Base-by-base conservation (phyloP, 495 filamentous ascomycete species). In the Amphirosellinia nigrospora region DNA sequence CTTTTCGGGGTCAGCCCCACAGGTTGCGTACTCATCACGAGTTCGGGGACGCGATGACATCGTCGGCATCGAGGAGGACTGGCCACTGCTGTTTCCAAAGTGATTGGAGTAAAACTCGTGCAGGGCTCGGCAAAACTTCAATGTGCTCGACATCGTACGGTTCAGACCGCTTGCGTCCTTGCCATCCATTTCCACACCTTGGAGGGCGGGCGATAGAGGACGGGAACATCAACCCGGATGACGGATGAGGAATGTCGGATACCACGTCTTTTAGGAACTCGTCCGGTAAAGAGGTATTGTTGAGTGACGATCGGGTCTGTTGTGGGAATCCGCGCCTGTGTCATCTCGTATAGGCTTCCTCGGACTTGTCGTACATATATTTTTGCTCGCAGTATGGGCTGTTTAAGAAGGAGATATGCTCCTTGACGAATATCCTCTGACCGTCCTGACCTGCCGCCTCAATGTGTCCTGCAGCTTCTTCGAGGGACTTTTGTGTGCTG, bases 21-120 rank as follows among this genome's bases (percentile, higher is more conserved):
- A 15, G 78, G 59, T 53, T 78, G 78, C 78, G 43, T 81, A 79
- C 38, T 73, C 16, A 62, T 41, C 4, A 85, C 74, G 11, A 80
- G 66, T 41, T 72, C 72, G 4, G 78, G 1, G 74, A 69, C 8
- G 74, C 70, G 34, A 83, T 84, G n/a, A 83, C 70, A 64, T 86
- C 84, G 70, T 86, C 75, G 10, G 84, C 84, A 62, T 86, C 84
- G 19, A 86, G 70, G 1, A 86, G 65, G 9, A 82, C 50, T 2
- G 82, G 82, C 65, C 72, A 72, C 34, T 74, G 13, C 64, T 52
- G 45, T 41, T 23, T 67, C 71, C 59, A 39, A 69, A 72, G 45
- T 78, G 70, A 28, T 74, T 68, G 26, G 70, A 8, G 72, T 76
- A 79, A 68, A 79, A 85, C 23, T 82, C 80, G 55, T 80, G 80